Conservation (phyloP, 352 stramenopile genomes). For the Phytophthora ramorum region DNA sequence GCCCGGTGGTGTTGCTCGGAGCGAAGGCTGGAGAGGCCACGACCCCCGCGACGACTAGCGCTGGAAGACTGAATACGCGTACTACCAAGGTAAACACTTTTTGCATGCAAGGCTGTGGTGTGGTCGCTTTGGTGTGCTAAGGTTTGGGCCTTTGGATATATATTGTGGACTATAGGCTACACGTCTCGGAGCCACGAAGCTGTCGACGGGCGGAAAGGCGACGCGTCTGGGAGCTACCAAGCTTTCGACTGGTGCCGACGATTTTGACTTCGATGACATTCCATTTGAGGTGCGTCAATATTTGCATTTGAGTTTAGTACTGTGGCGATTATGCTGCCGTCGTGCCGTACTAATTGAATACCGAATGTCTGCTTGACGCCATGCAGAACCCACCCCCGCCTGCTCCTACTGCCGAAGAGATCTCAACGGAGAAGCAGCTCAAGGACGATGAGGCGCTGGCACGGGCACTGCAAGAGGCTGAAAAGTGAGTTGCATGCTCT, state of each 20-base stretch:
- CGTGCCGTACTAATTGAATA: not conserved
- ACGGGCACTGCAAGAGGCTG: constrained; percentile 77
- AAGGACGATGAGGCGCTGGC: constrained; percentile 89
- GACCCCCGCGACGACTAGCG: constrained; percentile 43
- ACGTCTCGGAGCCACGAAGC: constrained; percentile 44
- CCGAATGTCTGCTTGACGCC: not conserved
- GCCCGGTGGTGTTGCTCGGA: constrained; percentile 77
- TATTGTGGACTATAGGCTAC: constrained; percentile 20
- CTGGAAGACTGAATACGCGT: constrained; percentile 61
- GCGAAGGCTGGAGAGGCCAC: constrained; percentile 50
- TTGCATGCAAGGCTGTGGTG: not conserved
- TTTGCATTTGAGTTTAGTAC: not conserved
- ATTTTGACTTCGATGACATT: constrained; percentile 92
- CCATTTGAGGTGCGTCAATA: constrained; percentile 68
- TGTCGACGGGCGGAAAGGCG: constrained; percentile 44
- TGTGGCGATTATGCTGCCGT: not conserved
- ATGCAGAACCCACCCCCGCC: constrained; percentile 72
- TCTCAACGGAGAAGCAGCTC: constrained; percentile 76
- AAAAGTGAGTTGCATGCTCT: constrained; percentile 61
- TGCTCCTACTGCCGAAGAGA: constrained; percentile 37
- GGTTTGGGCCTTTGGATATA: not conserved
- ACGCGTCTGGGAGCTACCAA: constrained; percentile 82
- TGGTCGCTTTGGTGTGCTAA: constrained; percentile 1
- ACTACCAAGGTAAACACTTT: constrained; percentile 58
- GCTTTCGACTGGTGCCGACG: constrained; percentile 60